Conservation (phyloP, 148 eudicot species). For the Fagopyrum esculentum region DNA sequence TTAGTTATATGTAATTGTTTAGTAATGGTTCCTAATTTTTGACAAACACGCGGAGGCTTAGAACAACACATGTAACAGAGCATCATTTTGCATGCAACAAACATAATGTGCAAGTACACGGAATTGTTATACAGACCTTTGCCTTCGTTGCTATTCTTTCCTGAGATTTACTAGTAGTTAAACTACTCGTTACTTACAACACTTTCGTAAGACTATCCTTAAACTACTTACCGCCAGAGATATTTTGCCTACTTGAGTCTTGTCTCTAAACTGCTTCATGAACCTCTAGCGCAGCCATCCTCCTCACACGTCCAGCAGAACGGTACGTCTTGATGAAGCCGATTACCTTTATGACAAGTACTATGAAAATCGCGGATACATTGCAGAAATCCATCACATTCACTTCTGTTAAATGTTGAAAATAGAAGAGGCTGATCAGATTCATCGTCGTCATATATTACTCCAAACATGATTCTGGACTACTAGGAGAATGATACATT, state of each 20-base stretch:
- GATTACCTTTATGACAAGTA: constrained; percentile 6
- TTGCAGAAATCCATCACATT: neutral
- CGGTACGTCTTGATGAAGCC: constrained; percentile 14
- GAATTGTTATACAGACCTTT: neutral
- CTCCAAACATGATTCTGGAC: neutral
- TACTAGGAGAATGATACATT: constrained; percentile 1
- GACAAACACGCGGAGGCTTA: too few relatives aligned
- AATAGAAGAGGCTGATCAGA: neutral
- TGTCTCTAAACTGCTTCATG: neutral
- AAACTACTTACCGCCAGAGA: neutral
- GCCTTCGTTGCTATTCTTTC: neutral
- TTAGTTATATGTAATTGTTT: too few relatives aligned
- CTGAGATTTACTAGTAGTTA: neutral
- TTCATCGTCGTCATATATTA: neutral
- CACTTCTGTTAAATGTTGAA: neutral
- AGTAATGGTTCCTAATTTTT: too few relatives aligned
- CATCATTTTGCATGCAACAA: neutral
- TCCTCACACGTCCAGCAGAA: constrained; percentile 20
- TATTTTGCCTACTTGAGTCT: neutral
- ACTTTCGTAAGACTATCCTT: neutral
- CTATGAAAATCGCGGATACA: neutral
- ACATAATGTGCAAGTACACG: neutral
- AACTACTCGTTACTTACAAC: too few relatives aligned
- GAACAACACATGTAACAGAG: too few relatives aligned
- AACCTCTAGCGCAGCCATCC: constrained; percentile 12